These are phyloP conservation scores for Diaporthe caulivora DNA, from an alignment of 2,329 filamentous ascomycete genomes.

Conservation along the genomic window DNA sequence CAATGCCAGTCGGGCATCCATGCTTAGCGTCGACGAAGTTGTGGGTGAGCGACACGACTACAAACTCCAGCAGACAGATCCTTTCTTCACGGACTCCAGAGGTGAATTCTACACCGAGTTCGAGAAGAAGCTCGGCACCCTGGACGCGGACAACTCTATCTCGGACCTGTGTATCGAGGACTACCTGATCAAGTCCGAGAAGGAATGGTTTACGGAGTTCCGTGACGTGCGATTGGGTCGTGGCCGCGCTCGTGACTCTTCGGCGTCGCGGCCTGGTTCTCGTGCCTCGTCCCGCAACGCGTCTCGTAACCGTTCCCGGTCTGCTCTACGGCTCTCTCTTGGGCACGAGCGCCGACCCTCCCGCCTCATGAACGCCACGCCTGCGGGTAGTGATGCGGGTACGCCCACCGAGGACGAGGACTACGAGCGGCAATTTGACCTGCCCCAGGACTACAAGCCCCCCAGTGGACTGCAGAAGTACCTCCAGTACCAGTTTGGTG, in stretches of 20 bases:
- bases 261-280: conserved; percentile 44
- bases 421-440: conserved; percentile 39
- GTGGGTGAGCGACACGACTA: conserved; percentile 72
- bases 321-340: conserved; percentile 37
- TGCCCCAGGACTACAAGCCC: conserved; percentile 62
- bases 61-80: conserved; percentile 74
- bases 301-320: conserved; percentile 52
- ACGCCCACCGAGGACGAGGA: conserved; percentile 39
- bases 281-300: conserved; percentile 40
- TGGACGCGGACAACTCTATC: conserved; percentile 68
- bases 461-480: conserved; percentile 66
- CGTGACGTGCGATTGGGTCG: conserved; percentile 69
- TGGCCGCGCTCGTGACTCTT: conserved; percentile 37
- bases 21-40: conserved; percentile 67
- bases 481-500: conserved; percentile 54
- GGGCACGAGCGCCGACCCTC: conserved; percentile 23
- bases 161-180: conserved; percentile 73
- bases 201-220: conserved; percentile 74
- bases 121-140: conserved; percentile 65
- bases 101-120: conserved; percentile 72
- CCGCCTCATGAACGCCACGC: conserved; percentile 26
- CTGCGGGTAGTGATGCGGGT: conserved; percentile 36
- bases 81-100: conserved; percentile 75
- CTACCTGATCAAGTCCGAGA: conserved; percentile 74
- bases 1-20: conserved; percentile 55